These are phyloP conservation scores for Rhodotorula sp. DNA, from an alignment of 1,284 basidiomycete species.

Conservation along the genomic window DNA sequence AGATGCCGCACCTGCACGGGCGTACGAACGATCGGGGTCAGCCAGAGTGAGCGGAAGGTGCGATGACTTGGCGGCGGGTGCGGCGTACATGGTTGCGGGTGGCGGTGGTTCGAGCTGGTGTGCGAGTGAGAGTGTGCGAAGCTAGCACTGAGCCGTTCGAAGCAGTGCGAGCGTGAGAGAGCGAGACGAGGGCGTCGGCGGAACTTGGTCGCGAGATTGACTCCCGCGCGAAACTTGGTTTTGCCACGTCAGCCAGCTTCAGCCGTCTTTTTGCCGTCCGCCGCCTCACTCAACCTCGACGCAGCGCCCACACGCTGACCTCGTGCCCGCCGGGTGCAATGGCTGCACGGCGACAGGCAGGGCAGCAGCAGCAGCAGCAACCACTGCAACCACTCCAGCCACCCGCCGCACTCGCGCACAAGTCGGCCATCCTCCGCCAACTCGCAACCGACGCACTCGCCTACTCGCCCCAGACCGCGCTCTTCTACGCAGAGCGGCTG, in stretches of 20 bases:
- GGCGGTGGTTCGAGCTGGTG: too few relatives aligned
- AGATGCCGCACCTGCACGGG: slow-evolving; percentile 40
- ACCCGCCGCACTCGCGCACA: not conserved
- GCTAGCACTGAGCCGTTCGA: too few relatives aligned
- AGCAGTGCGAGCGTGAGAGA: not conserved
- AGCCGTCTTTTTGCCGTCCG: not conserved
- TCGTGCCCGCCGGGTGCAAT: too few relatives aligned
- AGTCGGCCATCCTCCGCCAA: slow-evolving; percentile 11
- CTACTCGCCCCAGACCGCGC: slow-evolving; percentile 34
- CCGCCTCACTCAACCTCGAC: not conserved
- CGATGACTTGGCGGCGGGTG: not conserved
- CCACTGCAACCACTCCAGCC: not conserved
- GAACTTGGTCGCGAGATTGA: not conserved
- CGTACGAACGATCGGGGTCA: too few relatives aligned
- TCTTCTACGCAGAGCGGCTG: slow-evolving; percentile 45
- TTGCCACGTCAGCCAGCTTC: too few relatives aligned
- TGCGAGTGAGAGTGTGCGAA: not conserved
- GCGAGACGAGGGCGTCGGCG: not conserved
- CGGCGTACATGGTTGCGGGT: not conserved
- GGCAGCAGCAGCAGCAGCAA: not conserved
- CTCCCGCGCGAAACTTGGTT: not conserved
- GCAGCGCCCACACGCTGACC: too few relatives aligned
- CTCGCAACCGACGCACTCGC: slow-evolving; percentile 20
- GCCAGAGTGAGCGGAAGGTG: not conserved
- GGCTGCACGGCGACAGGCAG: too few relatives aligned